Evolutionary conservation across 192 early-diverging fungal species (phyloP), one percentile per base, ranked within the genome.

Genomic region (Coemansia sp.): DNA sequence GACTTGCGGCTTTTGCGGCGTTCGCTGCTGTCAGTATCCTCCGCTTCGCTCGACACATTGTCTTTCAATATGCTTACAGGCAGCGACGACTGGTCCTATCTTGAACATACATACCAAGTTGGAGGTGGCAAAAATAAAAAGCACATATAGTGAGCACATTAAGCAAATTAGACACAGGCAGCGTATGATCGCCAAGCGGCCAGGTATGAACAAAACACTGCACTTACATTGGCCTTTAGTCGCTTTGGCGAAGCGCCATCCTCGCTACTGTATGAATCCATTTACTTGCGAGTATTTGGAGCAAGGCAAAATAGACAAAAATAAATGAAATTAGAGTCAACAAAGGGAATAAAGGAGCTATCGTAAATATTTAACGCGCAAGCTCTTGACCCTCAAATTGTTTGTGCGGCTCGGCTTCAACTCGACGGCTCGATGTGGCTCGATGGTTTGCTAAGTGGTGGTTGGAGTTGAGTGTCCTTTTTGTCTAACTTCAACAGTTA

Each of bases 1-100:
- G 81, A 84, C 57, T 84, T 84, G 69, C 81, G 76, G 70, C 67
- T 70, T 57, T 73, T 75, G 27, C 73, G 73, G 11, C 67, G 69
- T 23, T 84, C 71, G 23, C 15, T 45, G 39, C 9, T 48, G 10
- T 70, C 36, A 2, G 17, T 58, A 14, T 60, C 29, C 42, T 58
- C 51, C 10, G 64, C 45, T 15, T 68, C 65, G 25, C 37, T 36
- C 6, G 59, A 46, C 4, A 70, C 64, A 3, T 38, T 68, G 45
- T 74, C 72, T 45, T 64, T 77, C 5, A 74, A 27, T 17, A 74
- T 77, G 62, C 80, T 66, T 3, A 55, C 60, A 17, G 78, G 70
- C n/a, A 70, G 44, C 17, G 50, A 34, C 2, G 70, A 71, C n/a
- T 68, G 67, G 19, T 68, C 79, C 72, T 68, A 73, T 44, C 39